Evolutionary conservation across 2,329 filamentous ascomycete genomes (phyloP).

Genomic region (Cadophora gregata): DNA sequence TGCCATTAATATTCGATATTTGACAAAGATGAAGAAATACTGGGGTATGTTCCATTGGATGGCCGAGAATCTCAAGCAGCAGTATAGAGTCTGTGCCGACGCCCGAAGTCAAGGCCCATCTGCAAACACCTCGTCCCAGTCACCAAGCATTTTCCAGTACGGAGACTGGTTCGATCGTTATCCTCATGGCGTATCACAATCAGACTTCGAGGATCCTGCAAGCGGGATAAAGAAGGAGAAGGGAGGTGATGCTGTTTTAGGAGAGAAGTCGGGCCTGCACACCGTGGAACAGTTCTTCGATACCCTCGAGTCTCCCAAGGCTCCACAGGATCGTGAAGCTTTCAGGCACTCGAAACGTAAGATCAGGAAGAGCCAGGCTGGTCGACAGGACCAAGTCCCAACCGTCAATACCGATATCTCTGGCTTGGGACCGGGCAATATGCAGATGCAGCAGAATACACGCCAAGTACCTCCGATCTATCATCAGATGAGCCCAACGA

Average conservation of each 20-base stretch:
- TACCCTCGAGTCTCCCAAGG: constrained; percentile 69
- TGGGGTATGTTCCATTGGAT: constrained; percentile 99
- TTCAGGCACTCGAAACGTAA: constrained; percentile 46
- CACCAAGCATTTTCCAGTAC: constrained; percentile 81
- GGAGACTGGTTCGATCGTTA: constrained; percentile 98
- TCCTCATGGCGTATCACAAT: constrained; percentile 85
- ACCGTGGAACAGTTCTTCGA: constrained; percentile 95
- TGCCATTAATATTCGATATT: constrained; percentile 84
- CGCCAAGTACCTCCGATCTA: constrained; percentile 35
- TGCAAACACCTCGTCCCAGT: constrained; percentile 52
- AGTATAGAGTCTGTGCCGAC: constrained; percentile 86
- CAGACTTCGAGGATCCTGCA: constrained; percentile 81
- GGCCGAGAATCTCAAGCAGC: constrained; percentile 87
- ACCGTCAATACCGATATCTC: constrained; percentile 38
- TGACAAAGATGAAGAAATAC: constrained; percentile 94
- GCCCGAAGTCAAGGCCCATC: constrained; percentile 71
- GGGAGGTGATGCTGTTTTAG: constrained; percentile 85
- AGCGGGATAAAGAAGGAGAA: constrained; percentile 72
- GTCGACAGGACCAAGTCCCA: constrained; percentile 33
- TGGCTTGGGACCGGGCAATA: constrained; percentile 32
- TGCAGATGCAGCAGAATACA: constrained; percentile 34
- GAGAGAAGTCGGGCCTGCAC: constrained; percentile 87
- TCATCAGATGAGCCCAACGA: constrained; percentile 41
- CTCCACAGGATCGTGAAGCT: constrained; percentile 40
- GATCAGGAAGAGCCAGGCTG: constrained; percentile 47